Evolutionary conservation across 495 filamentous ascomycete genomes (phyloP), one percentile per base, ranked within the genome.

Genomic region (Xylaria acuta): DNA sequence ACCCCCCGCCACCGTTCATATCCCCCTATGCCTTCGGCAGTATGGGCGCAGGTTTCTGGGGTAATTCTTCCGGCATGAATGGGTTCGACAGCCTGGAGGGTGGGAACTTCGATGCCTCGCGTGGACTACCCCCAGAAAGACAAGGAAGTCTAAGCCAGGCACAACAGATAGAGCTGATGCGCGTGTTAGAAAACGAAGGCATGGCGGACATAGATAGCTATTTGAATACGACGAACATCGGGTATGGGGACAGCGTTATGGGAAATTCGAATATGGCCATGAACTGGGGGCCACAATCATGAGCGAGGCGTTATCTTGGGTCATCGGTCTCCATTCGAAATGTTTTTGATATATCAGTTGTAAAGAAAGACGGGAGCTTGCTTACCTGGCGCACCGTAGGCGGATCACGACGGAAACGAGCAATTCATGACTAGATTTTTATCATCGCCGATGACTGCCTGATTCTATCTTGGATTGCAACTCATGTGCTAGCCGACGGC

Each of bases 101-200:
- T 30, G 68, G 74, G 25, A 76, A 76, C 58, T 71, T 72, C 58
- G 75, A 80, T n/a, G 78, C 76, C 47, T 58, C 72, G 22, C 64
- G 71, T 38, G 76, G 75, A 54, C 79, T 80, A 38, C 69, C 78
- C 5, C 75, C 77, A 49, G 79, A 86, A 77, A 83, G 90, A 12
- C 85, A 88, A 53, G 88, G 89, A 54, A 92, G 90, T 51, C 81
- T 94, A 65, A 92, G 87, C 58, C 89, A 92, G 67, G 86, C 92
- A 75, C 90, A 93, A 78, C 92, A 93, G 79, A 79, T 89, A 53
- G 90, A 93, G 81, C 80, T 94, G 64, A 90, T 93, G 89, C 84
- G 87, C 40, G 86, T 88, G 47, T 79, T 93, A 32, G 90, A 91
- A 73, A 85, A 87, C 40, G 84, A 92, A 73, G 91, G 91, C 32